phyloP scores from a whole-genome alignment of 495 filamentous ascomycete genomes.

The Podospora sp. region DNA sequence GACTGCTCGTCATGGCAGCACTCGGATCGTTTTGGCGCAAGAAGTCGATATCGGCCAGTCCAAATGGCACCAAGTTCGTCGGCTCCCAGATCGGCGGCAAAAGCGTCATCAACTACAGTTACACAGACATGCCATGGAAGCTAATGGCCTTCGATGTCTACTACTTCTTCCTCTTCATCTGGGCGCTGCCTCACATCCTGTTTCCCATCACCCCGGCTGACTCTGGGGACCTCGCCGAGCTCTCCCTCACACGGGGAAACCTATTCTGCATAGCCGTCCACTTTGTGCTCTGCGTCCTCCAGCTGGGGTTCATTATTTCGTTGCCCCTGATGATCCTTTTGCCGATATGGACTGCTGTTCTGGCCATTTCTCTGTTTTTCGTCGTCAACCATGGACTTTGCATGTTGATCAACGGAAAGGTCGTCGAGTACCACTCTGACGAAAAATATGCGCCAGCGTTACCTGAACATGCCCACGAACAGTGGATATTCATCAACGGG shows the following conservation, averaged over 20 bases:
- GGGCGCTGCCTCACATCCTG: constrained; percentile 56
- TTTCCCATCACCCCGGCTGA: constrained; percentile 53
- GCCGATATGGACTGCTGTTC: constrained; percentile 52
- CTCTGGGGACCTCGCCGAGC: constrained; percentile 59
- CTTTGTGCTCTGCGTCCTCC: constrained; percentile 52
- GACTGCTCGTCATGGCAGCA: constrained; percentile 18
- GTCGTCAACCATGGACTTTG: constrained; percentile 54
- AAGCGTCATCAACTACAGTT: constrained; percentile 53
- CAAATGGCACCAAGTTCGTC: constrained; percentile 42
- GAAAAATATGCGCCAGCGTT: constrained; percentile 45
- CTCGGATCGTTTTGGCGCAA: constrained; percentile 20
- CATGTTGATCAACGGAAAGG: constrained; percentile 52
- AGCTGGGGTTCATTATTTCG: constrained; percentile 51
- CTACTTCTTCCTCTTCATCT: constrained; percentile 54
- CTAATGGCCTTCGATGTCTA: constrained; percentile 58
- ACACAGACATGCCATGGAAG: constrained; percentile 62
- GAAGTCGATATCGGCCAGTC: background rate
- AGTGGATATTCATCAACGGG: constrained; percentile 77
- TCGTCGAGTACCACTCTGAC: constrained; percentile 45
- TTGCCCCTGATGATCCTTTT: constrained; percentile 54
- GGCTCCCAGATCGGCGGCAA: constrained; percentile 56
- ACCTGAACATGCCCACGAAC: constrained; percentile 57
- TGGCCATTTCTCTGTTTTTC: constrained; percentile 41
- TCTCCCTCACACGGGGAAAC: constrained; percentile 56
- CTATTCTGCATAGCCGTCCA: constrained; percentile 55